phyloP scores from a whole-genome alignment of 169 alveolate species.

The Eimeria acervulina region DNA sequence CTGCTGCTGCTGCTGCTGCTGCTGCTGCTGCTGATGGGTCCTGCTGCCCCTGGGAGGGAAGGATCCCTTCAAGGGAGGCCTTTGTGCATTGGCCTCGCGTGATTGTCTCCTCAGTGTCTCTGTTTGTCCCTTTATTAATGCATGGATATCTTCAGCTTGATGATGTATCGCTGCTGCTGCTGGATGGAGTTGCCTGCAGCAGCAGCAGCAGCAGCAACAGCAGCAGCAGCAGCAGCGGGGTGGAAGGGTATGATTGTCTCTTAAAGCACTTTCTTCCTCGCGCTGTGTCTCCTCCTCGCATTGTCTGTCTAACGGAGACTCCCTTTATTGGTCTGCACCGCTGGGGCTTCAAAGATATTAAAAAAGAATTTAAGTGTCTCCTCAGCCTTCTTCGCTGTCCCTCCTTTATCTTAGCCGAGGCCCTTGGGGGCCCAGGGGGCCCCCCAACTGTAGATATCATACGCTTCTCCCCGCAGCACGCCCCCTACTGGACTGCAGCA shows the following conservation, averaged over 20 bases:
- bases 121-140: slow-evolving; percentile 19
- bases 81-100: slow-evolving; percentile 19
- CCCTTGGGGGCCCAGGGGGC: slow-evolving; percentile 16
- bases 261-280: not conserved
- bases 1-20: not conserved
- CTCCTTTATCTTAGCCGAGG: slow-evolving; percentile 14
- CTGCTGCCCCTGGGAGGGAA: not conserved
- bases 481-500: slow-evolving; percentile 16
- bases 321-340: not conserved
- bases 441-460: not conserved
- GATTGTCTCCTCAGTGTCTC: not conserved
- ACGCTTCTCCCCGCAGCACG: not conserved
- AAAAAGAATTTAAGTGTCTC: not conserved
- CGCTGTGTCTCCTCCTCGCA: not conserved
- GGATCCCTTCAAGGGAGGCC: not conserved
- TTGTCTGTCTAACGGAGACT: not conserved
- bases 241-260: not conserved
- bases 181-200: slow-evolving; percentile 32
- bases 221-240: slow-evolving; percentile 19
- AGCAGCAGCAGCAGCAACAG: slow-evolving; percentile 57
- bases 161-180: slow-evolving; percentile 26
- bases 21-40: not conserved
- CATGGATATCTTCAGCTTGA: slow-evolving; percentile 5
- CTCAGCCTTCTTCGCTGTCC: not conserved
- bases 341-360: not conserved